phyloP scores from a whole-genome alignment of 352 stramenopile genomes.

The Globisporangium rhizosaccharum region DNA sequence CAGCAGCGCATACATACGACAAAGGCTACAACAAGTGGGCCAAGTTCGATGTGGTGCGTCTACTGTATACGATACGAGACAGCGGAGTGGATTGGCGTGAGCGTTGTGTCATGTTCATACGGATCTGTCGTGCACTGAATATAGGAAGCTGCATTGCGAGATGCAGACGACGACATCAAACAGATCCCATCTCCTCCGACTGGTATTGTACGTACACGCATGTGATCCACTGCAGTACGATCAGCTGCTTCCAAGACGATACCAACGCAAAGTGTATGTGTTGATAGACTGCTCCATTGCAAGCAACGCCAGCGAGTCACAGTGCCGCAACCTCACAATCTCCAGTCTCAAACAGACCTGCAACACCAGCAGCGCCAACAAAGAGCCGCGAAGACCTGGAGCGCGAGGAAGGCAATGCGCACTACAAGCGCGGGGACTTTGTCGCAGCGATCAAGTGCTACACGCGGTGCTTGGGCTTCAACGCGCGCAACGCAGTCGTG shows the following conservation, averaged over 20 bases:
- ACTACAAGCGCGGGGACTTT: constrained; percentile 85
- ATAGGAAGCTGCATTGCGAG: constrained; percentile 42
- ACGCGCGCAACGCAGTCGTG: constrained; percentile 64
- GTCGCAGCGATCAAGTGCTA: constrained; percentile 88
- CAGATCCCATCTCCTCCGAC: background rate
- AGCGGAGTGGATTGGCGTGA: background rate
- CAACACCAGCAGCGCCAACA: background rate
- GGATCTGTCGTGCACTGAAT: background rate
- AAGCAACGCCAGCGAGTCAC: background rate
- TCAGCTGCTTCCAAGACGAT: background rate
- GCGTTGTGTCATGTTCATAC: background rate
- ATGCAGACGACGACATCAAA: constrained; percentile 27
- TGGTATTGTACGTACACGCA: too few species aligned
- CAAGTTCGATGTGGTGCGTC: constrained; percentile 78
- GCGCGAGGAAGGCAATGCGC: constrained; percentile 89
- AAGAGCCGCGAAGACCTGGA: constrained; percentile 68
- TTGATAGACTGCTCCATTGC: background rate
- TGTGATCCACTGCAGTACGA: background rate
- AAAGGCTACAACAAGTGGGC: constrained; percentile 90
- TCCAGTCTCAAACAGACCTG: background rate
- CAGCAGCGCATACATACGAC: constrained; percentile 80
- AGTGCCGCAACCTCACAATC: background rate
- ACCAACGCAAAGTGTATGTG: background rate
- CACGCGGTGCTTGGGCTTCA: constrained; percentile 74
- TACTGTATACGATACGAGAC: background rate